Evolutionary conservation across 768 basidiomycete genomes (phyloP).

Genomic region (Tulasnella calospora): DNA sequence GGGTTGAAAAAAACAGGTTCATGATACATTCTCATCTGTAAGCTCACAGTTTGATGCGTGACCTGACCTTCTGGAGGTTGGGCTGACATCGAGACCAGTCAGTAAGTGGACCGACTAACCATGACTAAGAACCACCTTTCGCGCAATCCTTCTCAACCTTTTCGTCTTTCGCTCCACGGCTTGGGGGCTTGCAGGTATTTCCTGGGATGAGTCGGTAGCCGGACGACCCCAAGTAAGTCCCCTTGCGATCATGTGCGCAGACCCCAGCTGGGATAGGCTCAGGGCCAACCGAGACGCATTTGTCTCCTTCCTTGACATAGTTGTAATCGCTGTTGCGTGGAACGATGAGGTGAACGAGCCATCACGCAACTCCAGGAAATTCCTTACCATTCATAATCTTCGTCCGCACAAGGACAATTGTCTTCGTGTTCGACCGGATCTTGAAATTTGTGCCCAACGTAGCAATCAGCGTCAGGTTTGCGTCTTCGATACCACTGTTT

Average conservation of each 20-base stretch:
- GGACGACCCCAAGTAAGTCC: constrained; percentile 79
- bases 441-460: constrained; percentile 81
- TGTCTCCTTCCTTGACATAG: constrained; percentile 63
- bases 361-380: not conserved
- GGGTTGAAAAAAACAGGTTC: not conserved
- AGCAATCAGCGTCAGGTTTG: constrained; percentile 79
- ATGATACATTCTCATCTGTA: not conserved
- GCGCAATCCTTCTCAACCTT: constrained; percentile 70
- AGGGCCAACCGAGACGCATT: constrained; percentile 81
- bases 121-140: constrained; percentile 46
- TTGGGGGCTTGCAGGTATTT: constrained; percentile 65
- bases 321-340: constrained; percentile 73
- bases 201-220: constrained; percentile 92
- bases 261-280: constrained; percentile 78
- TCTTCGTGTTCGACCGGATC: constrained; percentile 85
- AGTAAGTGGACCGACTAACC: not conserved
- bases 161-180: constrained; percentile 64
- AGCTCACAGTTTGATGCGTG: constrained; percentile 64
- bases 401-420: constrained; percentile 72
- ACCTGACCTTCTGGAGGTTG: constrained; percentile 75
- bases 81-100: constrained; percentile 43
- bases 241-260: constrained; percentile 50
- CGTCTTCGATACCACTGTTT: constrained; percentile 95
- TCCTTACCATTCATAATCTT: constrained; percentile 88
- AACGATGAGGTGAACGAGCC: constrained; percentile 14